Conservation (phyloP, 371 early-diverging fungal species). For the Spraguea lophii region DNA sequence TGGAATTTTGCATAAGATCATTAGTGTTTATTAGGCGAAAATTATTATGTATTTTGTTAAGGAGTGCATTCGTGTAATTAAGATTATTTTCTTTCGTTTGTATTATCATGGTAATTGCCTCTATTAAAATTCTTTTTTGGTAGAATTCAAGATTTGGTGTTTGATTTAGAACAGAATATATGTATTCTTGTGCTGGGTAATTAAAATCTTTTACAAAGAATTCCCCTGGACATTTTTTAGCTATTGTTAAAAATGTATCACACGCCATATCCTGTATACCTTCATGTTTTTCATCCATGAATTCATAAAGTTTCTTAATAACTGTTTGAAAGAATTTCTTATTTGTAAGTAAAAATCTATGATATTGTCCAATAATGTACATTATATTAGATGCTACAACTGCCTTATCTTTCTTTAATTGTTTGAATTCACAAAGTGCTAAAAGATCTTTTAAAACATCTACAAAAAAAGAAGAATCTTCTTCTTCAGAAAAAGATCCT, state of each 20-base stretch:
- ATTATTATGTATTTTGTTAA: conserved; percentile 1
- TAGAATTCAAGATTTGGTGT: conserved; percentile 21
- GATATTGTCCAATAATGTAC: conserved; percentile 96
- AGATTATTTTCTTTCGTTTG: conserved; percentile 8
- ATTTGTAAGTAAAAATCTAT: conserved; percentile 84
- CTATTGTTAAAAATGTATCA: conserved; percentile 92
- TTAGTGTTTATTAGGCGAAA: conserved; percentile 9
- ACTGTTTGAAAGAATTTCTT: conserved; percentile 97
- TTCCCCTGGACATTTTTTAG: conserved; percentile 77
- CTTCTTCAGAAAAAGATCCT: conserved; percentile 75
- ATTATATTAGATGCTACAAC: conserved; percentile 97
- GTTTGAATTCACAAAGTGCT: conserved; percentile 67
- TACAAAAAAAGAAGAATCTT: conserved; percentile 87
- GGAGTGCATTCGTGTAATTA: conserved; percentile 1
- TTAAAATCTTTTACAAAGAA: conserved; percentile 49
- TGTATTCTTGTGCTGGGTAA: conserved; percentile 5
- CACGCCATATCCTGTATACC: conserved; percentile 99
- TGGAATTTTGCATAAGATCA: not conserved
- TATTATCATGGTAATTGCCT: conserved; percentile 22
- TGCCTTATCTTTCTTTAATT: conserved; percentile 92
- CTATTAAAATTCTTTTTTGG: conserved; percentile 32
- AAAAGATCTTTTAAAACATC: conserved; percentile 82
- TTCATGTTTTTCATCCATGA: conserved; percentile 96
- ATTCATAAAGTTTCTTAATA: conserved; percentile 97
- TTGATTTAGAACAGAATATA: conserved; percentile 18